Base-by-base conservation (phyloP, 2,329 filamentous ascomycete species). In the Colletotrichum camelliae region DNA sequence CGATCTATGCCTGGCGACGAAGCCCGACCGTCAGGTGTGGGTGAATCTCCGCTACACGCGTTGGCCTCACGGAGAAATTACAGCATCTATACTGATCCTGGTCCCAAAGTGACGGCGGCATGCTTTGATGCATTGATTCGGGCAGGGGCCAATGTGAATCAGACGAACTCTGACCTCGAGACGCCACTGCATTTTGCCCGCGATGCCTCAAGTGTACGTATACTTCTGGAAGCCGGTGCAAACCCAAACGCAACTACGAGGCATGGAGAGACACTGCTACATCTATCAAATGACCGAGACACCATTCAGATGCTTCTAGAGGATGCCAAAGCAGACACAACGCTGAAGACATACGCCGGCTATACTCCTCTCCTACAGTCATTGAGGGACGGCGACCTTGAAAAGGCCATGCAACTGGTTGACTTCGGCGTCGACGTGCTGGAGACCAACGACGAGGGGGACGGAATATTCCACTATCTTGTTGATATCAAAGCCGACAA, bases 171-270 rank as follows among this genome's bases (percentile, higher is more conserved):
- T 13, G 27, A 67, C 12, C 48, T 21, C 7, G 9, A 18, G 24
- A 67, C 62, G 10, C 43, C 70, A 10, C 55, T 72, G 12, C 62
- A 67, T 9, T 12, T 5, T 18, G 62, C 62, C 18, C 24, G 9
- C 6, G 62, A 72, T 18, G 33, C 35, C 21, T 21, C 58, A 3
- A 21, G 27, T n/a, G 62, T 18, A 10, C n/a, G 64, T 9, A 21
- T 64, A 10, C 74, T 82, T 1, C 70, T 82, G 4, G 77, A 79
- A 33, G 80, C 77, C 5, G 81, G 81, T 1, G 80, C 78, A 3
- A 77, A 82, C 58, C 72, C 77, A 3, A 80, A 81, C 68, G 77
- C 77, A 5, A 67, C 68, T 13, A 72, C 79, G 24, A 48, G 16
- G 33, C 18, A 27, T 15, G 70, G 70, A 6, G 33, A 72, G 18